Conservation (phyloP, 306 rosid genomes). For the Bauhinia variegata region DNA sequence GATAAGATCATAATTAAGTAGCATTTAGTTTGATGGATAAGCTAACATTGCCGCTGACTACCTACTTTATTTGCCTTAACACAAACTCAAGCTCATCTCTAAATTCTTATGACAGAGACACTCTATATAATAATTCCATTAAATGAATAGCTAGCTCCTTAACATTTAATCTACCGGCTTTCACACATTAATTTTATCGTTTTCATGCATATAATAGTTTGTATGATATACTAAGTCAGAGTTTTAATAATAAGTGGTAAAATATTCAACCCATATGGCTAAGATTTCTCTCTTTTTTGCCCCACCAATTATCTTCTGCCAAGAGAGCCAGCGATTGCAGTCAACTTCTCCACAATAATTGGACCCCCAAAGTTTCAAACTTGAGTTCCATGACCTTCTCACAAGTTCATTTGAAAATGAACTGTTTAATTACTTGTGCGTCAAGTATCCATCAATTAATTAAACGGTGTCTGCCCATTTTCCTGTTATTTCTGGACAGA, state of each 20-base stretch:
- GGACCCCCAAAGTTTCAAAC: slow-evolving; percentile 23
- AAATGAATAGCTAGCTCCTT: neutral
- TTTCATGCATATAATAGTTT: too few relatives aligned
- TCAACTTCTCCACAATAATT: slow-evolving; percentile 22
- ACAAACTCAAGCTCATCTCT: slow-evolving; percentile 6
- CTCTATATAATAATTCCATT: neutral
- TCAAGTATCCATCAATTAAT: too few relatives aligned
- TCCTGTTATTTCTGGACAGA: too few relatives aligned
- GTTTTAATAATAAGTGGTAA: too few relatives aligned
- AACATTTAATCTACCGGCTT: too few relatives aligned
- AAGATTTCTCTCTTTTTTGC: neutral
- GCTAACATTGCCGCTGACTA: slow-evolving; percentile 19
- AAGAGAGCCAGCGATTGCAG: neutral
- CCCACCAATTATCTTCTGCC: too few relatives aligned
- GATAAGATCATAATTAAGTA: slow-evolving; percentile 34
- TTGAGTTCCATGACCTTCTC: too few relatives aligned
- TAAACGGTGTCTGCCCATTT: too few relatives aligned
- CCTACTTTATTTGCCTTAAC: slow-evolving; percentile 2
- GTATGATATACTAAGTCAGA: too few relatives aligned
- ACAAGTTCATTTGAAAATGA: too few relatives aligned
- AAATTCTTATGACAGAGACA: slow-evolving; percentile 5
- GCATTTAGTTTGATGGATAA: slow-evolving; percentile 28
- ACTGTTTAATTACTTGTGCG: too few relatives aligned
- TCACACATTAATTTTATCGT: too few relatives aligned
- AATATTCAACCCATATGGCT: slow-evolving; percentile 15